Percentiles rank a stretch among this genome's conserved stretches.
These are phyloP conservation scores for Claviceps capensis DNA, from an alignment of 2,329 filamentous ascomycete species.

Conservation along the genomic window DNA sequence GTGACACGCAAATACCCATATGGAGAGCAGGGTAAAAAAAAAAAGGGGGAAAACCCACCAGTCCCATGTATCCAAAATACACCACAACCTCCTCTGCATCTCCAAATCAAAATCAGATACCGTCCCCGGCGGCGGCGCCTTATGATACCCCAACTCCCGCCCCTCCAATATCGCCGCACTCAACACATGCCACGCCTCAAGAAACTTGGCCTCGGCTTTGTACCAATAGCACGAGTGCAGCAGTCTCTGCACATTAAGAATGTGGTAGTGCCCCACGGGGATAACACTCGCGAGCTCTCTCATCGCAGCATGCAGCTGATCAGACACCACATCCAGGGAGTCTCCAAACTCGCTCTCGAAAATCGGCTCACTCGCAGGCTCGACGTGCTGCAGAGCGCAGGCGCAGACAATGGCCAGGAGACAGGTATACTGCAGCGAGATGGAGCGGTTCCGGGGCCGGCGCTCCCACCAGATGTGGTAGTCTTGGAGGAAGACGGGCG, in stretches of 20 bases:
- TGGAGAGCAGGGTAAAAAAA: too few relatives aligned
- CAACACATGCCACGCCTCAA: slow-evolving; percentile 19
- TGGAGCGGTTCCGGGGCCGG: slow-evolving; percentile 7
- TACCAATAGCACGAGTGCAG: slow-evolving; percentile 20
- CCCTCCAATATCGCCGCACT: slow-evolving; percentile 18
- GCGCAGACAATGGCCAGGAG: slow-evolving; percentile 17
- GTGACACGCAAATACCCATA: too few relatives aligned
- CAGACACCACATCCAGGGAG: slow-evolving; percentile 10
- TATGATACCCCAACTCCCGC: slow-evolving; percentile 16
- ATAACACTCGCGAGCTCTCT: slow-evolving; percentile 15
- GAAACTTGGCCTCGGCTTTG: slow-evolving; percentile 18
- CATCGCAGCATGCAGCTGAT: slow-evolving; percentile 13
- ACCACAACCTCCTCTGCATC: slow-evolving; percentile 19
- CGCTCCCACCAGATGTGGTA: slow-evolving; percentile 20
- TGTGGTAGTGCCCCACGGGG: slow-evolving; percentile 15
- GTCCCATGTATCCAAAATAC: slow-evolving; percentile 20
- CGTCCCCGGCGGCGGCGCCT: slow-evolving; percentile 8
- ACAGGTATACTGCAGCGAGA: slow-evolving; percentile 17
- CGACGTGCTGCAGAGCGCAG: slow-evolving; percentile 16
- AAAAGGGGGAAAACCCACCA: slow-evolving; percentile 17
- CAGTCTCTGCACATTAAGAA: slow-evolving; percentile 16
- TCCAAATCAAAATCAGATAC: slow-evolving; percentile 17
- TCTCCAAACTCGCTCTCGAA: slow-evolving; percentile 12
- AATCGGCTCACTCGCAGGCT: slow-evolving; percentile 9
- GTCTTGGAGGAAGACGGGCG: slow-evolving; percentile 15